Evolutionary conservation across 2,329 filamentous ascomycete genomes (phyloP).

Genomic region (Penicillium italicum): DNA sequence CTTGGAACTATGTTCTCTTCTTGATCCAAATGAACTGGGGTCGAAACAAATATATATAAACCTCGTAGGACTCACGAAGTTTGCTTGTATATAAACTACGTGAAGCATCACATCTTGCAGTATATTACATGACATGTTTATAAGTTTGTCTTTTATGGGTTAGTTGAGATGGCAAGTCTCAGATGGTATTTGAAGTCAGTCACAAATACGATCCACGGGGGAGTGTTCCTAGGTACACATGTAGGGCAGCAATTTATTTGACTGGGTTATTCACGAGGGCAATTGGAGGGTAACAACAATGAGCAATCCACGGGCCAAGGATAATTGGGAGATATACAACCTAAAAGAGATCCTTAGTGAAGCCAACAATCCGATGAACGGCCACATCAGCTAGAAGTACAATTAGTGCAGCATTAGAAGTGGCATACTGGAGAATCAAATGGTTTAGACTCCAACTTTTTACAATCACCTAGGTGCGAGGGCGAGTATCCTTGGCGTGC

Average conservation of each 20-base stretch:
- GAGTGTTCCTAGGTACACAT: background rate
- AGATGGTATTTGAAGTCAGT: background rate
- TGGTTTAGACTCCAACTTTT: background rate
- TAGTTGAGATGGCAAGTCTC: background rate
- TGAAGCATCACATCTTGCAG: background rate
- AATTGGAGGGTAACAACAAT: background rate
- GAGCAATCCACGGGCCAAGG: background rate
- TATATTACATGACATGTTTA: background rate
- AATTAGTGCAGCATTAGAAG: background rate
- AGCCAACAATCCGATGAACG: background rate
- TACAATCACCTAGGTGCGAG: background rate
- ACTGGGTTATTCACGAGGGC: background rate
- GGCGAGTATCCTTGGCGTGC: background rate
- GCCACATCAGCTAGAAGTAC: background rate
- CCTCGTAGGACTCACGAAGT: no score
- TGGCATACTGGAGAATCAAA: no score
- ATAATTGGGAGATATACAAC: background rate
- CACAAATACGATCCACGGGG: background rate
- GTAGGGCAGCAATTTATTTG: background rate
- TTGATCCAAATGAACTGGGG: no score
- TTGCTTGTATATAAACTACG: background rate
- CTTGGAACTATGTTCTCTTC: no score
- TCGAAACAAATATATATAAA: no score
- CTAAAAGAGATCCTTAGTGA: background rate
- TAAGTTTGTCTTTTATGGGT: background rate